Conservation (phyloP, 2,329 filamentous ascomycete species). For the Penicillium glabrum region DNA sequence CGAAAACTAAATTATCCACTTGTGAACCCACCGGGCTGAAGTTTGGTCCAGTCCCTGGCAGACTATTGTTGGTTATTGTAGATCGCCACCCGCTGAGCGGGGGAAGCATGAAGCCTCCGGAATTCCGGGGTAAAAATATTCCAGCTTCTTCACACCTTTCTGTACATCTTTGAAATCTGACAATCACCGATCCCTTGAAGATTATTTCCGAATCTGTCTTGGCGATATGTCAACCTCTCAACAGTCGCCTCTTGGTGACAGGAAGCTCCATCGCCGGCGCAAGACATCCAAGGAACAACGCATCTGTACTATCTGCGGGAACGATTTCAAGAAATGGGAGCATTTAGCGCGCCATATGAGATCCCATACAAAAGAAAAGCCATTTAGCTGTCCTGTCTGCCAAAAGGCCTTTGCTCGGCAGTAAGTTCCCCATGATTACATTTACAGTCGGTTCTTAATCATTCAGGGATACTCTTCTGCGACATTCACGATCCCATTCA, state of each 20-base stretch:
- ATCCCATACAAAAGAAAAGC: slow-evolving; percentile 35
- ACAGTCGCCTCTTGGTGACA: not conserved
- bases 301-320: slow-evolving; percentile 10
- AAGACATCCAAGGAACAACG: slow-evolving; percentile 14
- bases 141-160: not conserved
- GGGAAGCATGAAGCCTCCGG: not conserved
- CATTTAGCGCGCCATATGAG: slow-evolving; percentile 32
- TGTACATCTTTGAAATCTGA: not conserved
- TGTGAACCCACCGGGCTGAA: not conserved
- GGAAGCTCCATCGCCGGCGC: slow-evolving; percentile 6
- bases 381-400: slow-evolving; percentile 26
- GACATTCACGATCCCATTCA: slow-evolving; percentile 12
- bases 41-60: not conserved
- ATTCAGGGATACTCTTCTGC: slow-evolving; percentile 11
- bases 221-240: not conserved
- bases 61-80: not conserved
- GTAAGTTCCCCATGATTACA: slow-evolving; percentile 12
- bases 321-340: slow-evolving; percentile 29
- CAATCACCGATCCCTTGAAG: not conserved
- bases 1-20: not conserved
- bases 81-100: not conserved
- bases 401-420: slow-evolving; percentile 25
- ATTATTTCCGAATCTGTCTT: not conserved
- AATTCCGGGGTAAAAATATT: not conserved
- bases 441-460: not conserved